Evolutionary conservation across 306 rosid species (phyloP), one percentile per base, ranked within the genome.

Genomic region (Cucurbita moschata): DNA sequence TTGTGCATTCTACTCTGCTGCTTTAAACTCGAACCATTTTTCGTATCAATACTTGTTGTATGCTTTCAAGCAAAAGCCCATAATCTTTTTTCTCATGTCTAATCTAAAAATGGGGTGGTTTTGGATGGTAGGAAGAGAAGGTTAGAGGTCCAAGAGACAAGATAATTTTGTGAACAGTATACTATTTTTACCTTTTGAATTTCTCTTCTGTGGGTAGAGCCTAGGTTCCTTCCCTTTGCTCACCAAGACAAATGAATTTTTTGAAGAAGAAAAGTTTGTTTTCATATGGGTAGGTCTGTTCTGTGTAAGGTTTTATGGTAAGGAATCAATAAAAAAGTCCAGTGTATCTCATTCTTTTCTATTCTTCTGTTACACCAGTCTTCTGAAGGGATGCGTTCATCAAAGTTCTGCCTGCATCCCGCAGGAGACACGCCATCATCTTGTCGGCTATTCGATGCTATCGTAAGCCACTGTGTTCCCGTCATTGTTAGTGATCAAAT

Each of bases 371-470:
- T 75, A 39, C 58, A 62, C 78, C 89, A 95, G 99, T 91, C 96
- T 81, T 63, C 99, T 7, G 77, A 54, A 78, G 92, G 99, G 77
- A 95, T 95, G 99, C 92, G 89, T 49, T 80, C 83, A 35, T 91
- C 97, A 52, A 95, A 95, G 90, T 95, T 91, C 82, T 91, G 99
- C 83, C 85, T 95, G 81, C 83, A 91, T 82, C 97, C 97, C 13
- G 97, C 99, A 0, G 97, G 99, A 79, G 99, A 95, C 81, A 91
- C 99, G 46, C 97, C 99, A 9, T 95, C 99, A 5, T 95, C 99
- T 60, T 95, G 99, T 78, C 97, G 99, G 74, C 87, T 91, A 54
- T 95, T 95, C 78, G 96, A 95, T 85, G 99, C 97, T 72, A 91
- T 95, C 23, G 97, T 87, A 77, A 95, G 96, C 82, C 97, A 95